Evolutionary conservation across 345 rosid species (phyloP).

Genomic region (Streptanthus diversifolius): DNA sequence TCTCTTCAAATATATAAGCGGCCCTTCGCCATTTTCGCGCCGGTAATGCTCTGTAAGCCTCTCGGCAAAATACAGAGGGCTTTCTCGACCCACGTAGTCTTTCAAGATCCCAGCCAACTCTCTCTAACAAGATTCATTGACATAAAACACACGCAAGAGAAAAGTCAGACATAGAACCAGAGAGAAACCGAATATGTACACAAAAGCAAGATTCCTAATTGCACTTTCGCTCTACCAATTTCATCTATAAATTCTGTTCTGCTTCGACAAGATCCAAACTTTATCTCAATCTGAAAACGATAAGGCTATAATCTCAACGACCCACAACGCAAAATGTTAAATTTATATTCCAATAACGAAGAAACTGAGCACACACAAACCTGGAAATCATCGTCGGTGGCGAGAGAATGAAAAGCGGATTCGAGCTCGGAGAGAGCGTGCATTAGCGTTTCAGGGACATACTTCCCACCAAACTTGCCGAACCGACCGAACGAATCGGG

Average conservation of each 20-base stretch:
- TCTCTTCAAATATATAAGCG: conserved; percentile 83
- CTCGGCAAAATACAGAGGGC: conserved; percentile 86
- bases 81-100: conserved; percentile 93
- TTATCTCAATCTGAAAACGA: not conserved
- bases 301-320: not conserved
- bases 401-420: conserved; percentile 59
- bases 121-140: conserved; percentile 41
- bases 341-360: not conserved
- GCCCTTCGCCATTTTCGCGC: conserved; percentile 74
- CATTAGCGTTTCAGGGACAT: conserved; percentile 94
- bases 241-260: not conserved
- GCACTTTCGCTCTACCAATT: not conserved
- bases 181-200: not conserved
- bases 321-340: not conserved
- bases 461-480: conserved; percentile 91
- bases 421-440: conserved; percentile 83
- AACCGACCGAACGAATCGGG: conserved; percentile 92
- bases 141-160: not conserved
- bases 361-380: conserved; percentile 26
- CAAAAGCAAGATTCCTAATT: not conserved
- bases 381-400: conserved; percentile 69
- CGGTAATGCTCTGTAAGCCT: conserved; percentile 79
- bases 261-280: not conserved
- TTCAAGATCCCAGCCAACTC: conserved; percentile 74
- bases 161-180: not conserved